These are phyloP conservation scores for Cercophora newfieldiana DNA, from an alignment of 495 filamentous ascomycete genomes.

Conservation along the genomic window DNA sequence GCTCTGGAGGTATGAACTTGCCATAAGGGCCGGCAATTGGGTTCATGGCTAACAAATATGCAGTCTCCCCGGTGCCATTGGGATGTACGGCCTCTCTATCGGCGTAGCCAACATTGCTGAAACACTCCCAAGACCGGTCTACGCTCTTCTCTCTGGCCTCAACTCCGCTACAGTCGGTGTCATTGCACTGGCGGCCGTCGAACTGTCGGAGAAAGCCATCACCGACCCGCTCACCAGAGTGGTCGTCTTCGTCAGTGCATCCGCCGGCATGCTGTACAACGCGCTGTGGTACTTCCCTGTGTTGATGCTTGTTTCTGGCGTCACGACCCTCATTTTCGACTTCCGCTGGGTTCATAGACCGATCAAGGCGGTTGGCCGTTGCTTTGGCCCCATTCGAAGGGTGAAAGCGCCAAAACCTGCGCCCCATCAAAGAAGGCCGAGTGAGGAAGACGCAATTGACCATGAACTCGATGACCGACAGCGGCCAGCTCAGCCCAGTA, in stretches of 20 bases:
- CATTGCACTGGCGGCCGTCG: constrained; percentile 73
- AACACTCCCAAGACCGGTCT: constrained; percentile 63
- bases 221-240: constrained; percentile 68
- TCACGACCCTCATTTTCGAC: constrained; percentile 62
- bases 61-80: constrained; percentile 72
- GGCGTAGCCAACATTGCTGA: constrained; percentile 63
- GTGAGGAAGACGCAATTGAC: constrained; percentile 8
- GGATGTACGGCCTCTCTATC: constrained; percentile 71
- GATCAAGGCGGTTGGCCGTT: constrained; percentile 1
- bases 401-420: neutral
- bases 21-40: neutral
- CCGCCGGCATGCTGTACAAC: constrained; percentile 72
- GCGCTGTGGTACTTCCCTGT: constrained; percentile 82
- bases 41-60: neutral
- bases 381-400: neutral
- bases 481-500: constrained; percentile 1
- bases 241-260: constrained; percentile 65
- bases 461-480: constrained; percentile 2
- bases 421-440: neutral
- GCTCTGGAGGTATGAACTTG: constrained; percentile 60
- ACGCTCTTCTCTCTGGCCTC: constrained; percentile 74
- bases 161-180: constrained; percentile 79
- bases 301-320: constrained; percentile 60
- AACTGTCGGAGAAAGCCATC: constrained; percentile 72
- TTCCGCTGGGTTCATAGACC: constrained; percentile 48